Evolutionary conservation across 495 filamentous ascomycete genomes (phyloP).

Genomic region (Penicillium daleae): DNA sequence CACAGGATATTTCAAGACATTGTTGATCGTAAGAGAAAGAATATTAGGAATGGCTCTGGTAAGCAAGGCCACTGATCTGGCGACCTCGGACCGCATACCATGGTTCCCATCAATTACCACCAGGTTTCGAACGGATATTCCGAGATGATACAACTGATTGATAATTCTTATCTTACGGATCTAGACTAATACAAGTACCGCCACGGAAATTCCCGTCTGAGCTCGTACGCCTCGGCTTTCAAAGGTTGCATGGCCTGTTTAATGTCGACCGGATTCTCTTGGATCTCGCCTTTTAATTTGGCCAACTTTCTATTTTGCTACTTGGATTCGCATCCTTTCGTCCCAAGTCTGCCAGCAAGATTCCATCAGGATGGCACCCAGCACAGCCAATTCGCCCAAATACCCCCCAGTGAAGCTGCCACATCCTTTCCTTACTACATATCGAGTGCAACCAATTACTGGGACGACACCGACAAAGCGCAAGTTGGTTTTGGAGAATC

Average conservation of each 20-base stretch:
- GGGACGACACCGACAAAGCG: constrained; percentile 28
- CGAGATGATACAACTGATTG: not conserved
- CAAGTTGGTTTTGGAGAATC: constrained; percentile 33
- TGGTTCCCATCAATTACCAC: not conserved
- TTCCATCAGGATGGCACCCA: constrained; percentile 22
- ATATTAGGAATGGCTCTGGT: too few relatives aligned
- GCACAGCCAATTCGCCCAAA: constrained; percentile 13
- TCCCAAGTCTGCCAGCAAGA: too few relatives aligned
- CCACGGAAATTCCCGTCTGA: not conserved
- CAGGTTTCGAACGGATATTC: too few relatives aligned
- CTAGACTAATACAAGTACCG: not conserved
- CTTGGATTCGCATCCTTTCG: not conserved
- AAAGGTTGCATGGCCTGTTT: constrained; percentile 3
- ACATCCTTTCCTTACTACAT: constrained; percentile 36
- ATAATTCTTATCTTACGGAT: constrained; percentile 4
- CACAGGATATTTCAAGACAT: not conserved
- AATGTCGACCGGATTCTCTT: not conserved
- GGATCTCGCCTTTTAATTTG: not conserved
- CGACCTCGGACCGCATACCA: not conserved
- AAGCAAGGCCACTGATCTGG: too few relatives aligned
- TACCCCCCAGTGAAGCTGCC: constrained; percentile 38
- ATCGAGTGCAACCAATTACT: constrained; percentile 33
- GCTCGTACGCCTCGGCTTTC: constrained; percentile 7
- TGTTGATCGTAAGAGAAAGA: not conserved
- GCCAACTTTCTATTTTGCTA: not conserved